Evolutionary conservation across 75 land plant genomes (phyloP).

Genomic region (Azolla pinnata): DNA sequence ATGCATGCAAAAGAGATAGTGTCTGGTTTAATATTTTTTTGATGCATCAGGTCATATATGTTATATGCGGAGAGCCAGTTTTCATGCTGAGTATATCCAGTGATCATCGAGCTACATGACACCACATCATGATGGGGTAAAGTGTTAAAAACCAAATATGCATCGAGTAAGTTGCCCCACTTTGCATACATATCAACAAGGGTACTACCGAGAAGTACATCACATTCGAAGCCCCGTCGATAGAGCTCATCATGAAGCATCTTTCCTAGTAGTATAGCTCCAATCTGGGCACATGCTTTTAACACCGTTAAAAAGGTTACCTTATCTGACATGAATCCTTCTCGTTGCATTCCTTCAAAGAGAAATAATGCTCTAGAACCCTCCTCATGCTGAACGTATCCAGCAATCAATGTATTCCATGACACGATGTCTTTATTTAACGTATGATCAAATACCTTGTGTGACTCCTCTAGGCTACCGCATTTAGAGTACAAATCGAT

Average conservation of each 20-base stretch:
- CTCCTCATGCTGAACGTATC: constrained; percentile 28
- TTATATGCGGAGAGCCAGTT: constrained; percentile 4
- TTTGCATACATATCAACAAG: constrained; percentile 14
- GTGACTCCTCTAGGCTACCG: constrained; percentile 14
- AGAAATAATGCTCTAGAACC: constrained; percentile 6
- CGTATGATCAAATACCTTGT: constrained; percentile 15
- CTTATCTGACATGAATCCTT: neutral
- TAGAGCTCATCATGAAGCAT: constrained; percentile 7
- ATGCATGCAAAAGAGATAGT: constrained; percentile 6
- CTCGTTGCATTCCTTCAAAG: constrained; percentile 16
- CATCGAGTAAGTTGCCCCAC: constrained; percentile 12
- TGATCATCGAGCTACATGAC: constrained; percentile 17
- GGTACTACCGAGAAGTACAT: constrained; percentile 12
- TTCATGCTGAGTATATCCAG: constrained; percentile 18
- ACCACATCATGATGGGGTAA: constrained; percentile 9
- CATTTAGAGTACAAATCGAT: constrained; percentile 20
- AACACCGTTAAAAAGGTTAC: constrained; percentile 8
- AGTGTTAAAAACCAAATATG: constrained; percentile 4
- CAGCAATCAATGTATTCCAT: constrained; percentile 42
- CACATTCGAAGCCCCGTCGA: constrained; percentile 8
- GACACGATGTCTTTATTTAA: constrained; percentile 32
- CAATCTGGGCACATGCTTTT: constrained; percentile 10
- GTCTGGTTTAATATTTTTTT: constrained; percentile 16
- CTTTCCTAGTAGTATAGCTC: constrained; percentile 9
- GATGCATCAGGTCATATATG: constrained; percentile 9